Evolutionary conservation across 805 yeast species (phyloP), one percentile per base, ranked within the genome.

Genomic region (Nakazawaea wyomingensis): DNA sequence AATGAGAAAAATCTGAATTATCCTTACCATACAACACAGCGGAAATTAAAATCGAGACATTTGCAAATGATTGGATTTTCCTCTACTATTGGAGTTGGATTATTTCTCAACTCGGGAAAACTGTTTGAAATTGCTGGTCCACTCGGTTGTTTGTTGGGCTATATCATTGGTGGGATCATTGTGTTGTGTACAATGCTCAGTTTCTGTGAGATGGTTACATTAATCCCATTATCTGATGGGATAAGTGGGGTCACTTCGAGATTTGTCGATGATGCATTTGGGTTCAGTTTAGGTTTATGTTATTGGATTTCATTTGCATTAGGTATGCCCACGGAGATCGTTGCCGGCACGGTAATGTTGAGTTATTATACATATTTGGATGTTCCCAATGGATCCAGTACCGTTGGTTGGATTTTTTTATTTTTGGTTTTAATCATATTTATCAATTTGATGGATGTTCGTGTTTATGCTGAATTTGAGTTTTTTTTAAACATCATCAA

Each of bases 141-240:
- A 1, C 64, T 85, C 41, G 95, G 95, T 0, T 76, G 87, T 7
- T 60, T 85, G 4, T 51, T 85, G 11, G 90, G 91, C 1, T 84
- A 80, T 55, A 43, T 71, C 0, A 61, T 84, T 8, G 71, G 85
- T 21, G 93, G 90, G 0, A 54, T 76, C 1, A 66, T 85, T 10
- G 89, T 85, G 2, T 57, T 82, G 20, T 74, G 82, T 1, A 80
- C 91, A 1, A 78, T 85, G 74, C 62, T 80, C 13, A 80, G 88
- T 4, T 82, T 83, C 57, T 86, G 91, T 46, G 95, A 85, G 57
- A 83, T 85, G 83, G 82, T 84, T 4, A 82, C 93, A 0, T 67
- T 85, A 45, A 78, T 85, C 17, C 88, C 93, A 0, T 74, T 82
- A n/a, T 82, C 83, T 17, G 85, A 85, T 34, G 89, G 91, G 5